Base-by-base conservation (phyloP, 208 protist genomes). In the Acanthamoeba triangularis region DNA sequence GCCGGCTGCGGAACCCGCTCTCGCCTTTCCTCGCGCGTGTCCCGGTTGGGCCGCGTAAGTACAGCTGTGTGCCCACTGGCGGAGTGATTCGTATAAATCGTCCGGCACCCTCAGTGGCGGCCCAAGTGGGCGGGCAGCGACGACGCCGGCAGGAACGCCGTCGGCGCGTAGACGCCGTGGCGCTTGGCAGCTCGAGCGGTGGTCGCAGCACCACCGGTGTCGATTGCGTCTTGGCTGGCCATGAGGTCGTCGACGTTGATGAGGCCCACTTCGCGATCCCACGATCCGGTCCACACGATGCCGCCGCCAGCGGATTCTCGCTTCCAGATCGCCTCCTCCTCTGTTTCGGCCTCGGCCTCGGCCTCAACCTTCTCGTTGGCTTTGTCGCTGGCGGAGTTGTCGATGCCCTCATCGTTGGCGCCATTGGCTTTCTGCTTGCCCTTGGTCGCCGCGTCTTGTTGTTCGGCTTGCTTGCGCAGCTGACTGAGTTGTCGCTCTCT, bases 271-370 rank as follows among this genome's bases (percentile, higher is more conserved):
- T n/a, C 52, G n/a, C 80, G 80, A 41, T 88, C 80, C 80, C 80
- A 88, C 52, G 80, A 61, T 10, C 80, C 80, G 10, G 80, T 88
- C 80, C 80, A 88, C 49, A 88, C n/a, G 8, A 65, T 28, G 41
- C 44, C 80, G 61, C 52, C 52, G 37, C 49, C 44, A 3, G 69
- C 14, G 23, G 8, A 10, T 11, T n/a, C 30, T 18, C 30, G 23
- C 69, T 47, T 80, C 69, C n/a, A 18, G 28, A 20, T n/a, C 59
- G 18, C 59, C 28, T 74, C 65, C 30, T 74, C 65, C 6, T 74
- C 65, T 33, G 18, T n/a, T 35, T 41, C n/a, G 2, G 16, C 33
- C 16, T 78, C 25, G 11, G 16, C 69, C 16, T 78, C 30, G 16
- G 11, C 33, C 69, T 67, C 25, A 14, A 33, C 61, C 8, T 30